phyloP scores from a whole-genome alignment of 2,329 filamentous ascomycete genomes.

The Ascochyta clinopodiicola region DNA sequence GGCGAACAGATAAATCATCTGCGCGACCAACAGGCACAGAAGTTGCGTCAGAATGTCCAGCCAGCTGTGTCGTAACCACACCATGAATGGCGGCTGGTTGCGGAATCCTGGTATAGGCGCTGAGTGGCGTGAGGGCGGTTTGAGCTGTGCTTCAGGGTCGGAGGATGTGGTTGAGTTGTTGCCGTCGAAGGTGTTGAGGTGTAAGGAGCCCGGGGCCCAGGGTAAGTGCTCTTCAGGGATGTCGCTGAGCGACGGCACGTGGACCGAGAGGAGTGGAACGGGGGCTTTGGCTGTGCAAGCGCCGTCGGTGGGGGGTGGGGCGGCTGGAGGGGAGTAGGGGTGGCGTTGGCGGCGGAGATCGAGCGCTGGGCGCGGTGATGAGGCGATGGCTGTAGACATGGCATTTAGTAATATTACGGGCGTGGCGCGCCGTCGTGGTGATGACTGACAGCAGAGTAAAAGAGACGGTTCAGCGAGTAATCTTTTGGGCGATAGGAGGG shows the following conservation, averaged over 20 bases:
- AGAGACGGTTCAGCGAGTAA: too few species aligned
- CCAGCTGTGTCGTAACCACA: slow-evolving; percentile 43
- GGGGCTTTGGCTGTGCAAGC: neutral
- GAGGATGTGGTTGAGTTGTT: neutral
- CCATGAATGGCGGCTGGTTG: slow-evolving; percentile 20
- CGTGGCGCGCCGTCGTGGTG: neutral
- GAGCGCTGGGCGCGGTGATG: neutral
- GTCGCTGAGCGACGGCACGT: slow-evolving; percentile 2
- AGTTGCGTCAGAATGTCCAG: slow-evolving; percentile 70
- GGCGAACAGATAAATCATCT: slow-evolving; percentile 40
- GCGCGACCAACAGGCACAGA: slow-evolving; percentile 64
- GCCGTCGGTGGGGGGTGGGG: neutral
- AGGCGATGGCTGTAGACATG: neutral
- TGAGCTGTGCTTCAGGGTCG: neutral
- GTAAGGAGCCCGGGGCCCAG: neutral
- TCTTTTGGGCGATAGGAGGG: neutral
- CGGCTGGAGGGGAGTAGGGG: neutral
- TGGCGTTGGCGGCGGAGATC: slow-evolving; percentile 1
- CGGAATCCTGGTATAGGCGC: slow-evolving; percentile 18
- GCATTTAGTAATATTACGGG: neutral
- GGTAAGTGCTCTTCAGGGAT: slow-evolving; percentile 1
- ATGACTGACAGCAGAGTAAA: neutral
- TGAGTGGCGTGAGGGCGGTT: neutral
- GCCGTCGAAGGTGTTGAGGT: neutral
- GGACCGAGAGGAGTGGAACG: neutral